Conservation (phyloP, 176 grass and related monocot species). For the Lolium perenne region DNA sequence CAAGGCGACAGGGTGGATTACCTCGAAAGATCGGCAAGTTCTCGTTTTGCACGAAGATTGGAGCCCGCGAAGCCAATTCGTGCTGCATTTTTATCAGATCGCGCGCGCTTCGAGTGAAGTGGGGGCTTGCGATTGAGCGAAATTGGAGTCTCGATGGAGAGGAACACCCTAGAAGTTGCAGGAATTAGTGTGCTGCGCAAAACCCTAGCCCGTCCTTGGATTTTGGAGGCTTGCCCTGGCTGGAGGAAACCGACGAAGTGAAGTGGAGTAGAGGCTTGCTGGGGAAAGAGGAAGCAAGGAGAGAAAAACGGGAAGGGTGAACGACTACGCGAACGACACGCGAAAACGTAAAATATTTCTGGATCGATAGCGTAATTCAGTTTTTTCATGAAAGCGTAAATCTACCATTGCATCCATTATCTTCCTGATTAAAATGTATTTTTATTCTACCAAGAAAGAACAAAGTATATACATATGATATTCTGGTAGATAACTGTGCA, state of each 20-base stretch:
- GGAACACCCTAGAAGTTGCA: background rate
- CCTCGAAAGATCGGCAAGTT: conserved; percentile 33
- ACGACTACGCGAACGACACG: background rate
- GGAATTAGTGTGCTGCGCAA: background rate
- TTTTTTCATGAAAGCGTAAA: background rate
- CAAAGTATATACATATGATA: no score
- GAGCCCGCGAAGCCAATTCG: conserved; percentile 6
- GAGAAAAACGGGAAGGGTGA: no score
- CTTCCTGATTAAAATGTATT: no score
- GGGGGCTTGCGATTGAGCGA: background rate
- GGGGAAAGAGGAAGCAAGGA: background rate
- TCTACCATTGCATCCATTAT: no score
- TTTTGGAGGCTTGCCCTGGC: background rate
- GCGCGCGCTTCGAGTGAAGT: background rate
- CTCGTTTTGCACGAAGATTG: conserved; percentile 30
- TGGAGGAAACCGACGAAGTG: conserved; percentile 4
- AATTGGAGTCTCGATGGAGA: background rate
- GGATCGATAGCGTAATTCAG: background rate
- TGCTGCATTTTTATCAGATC: conserved; percentile 14
- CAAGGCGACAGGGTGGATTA: background rate
- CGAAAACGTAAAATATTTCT: background rate
- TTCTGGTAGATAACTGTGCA: no score
- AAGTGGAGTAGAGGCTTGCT: background rate
- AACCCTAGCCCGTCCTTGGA: background rate
- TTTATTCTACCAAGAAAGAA: no score